phyloP scores from a whole-genome alignment of 1,139 yeast genomes.

The Dujonia santamariae region DNA sequence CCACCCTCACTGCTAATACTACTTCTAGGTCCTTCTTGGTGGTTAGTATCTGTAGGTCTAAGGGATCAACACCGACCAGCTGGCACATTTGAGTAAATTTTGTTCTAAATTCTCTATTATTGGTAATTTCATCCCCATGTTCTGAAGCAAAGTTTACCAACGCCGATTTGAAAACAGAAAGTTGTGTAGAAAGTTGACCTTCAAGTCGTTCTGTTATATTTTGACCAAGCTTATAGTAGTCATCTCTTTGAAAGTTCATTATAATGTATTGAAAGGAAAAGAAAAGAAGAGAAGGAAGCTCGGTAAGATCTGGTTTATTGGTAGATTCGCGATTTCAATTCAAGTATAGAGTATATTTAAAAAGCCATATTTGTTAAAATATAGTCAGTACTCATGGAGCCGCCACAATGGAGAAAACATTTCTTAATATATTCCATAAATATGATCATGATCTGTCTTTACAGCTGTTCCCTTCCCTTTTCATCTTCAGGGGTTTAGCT shows the following conservation, averaged over 20 bases:
- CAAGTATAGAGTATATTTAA: no score
- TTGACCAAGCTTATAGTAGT: constrained; percentile 24
- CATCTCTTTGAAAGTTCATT: constrained; percentile 20
- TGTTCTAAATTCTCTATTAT: constrained; percentile 60
- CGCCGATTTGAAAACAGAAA: constrained; percentile 60
- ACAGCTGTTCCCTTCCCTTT: no score
- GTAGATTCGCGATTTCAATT: no score
- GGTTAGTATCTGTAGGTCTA: constrained; percentile 45
- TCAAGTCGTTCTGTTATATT: constrained; percentile 38
- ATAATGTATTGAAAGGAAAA: neutral
- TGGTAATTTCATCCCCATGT: constrained; percentile 59
- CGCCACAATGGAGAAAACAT: no score
- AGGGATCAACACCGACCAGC: constrained; percentile 81
- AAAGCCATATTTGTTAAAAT: no score
- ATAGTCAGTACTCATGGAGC: no score
- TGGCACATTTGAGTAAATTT: constrained; percentile 75
- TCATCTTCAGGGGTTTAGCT: no score
- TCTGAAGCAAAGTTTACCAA: constrained; percentile 61
- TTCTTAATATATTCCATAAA: no score
- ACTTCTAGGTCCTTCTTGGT: constrained; percentile 24
- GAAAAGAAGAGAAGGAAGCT: neutral
- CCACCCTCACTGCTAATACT: constrained; percentile 67
- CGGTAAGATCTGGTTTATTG: neutral
- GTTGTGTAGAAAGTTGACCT: constrained; percentile 53
- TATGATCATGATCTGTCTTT: no score